These are phyloP conservation scores for Fusarium proliferatum DNA, from an alignment of 2,329 filamentous ascomycete species.

Conservation along the genomic window DNA sequence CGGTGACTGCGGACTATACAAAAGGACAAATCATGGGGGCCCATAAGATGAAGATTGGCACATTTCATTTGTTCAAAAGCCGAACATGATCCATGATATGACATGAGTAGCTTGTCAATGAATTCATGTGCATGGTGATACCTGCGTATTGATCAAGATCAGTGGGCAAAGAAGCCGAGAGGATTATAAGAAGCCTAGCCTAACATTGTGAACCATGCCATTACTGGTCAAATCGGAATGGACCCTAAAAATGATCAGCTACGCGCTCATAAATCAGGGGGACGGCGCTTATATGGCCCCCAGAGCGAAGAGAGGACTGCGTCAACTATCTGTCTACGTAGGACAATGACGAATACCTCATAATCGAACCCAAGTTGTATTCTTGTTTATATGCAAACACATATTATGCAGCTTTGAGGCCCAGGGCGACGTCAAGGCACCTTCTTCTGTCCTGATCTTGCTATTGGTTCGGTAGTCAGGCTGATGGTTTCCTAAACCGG, in stretches of 20 bases:
- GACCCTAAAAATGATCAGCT: background rate
- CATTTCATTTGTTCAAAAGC: background rate
- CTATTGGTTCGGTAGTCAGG: background rate
- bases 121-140: background rate
- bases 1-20: background rate
- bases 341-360: background rate
- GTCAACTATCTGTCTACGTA: background rate
- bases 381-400: background rate
- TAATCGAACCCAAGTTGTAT: background rate
- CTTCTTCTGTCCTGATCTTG: background rate
- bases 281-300: background rate
- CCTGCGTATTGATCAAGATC: background rate
- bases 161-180: background rate
- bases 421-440: background rate
- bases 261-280: background rate
- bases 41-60: background rate
- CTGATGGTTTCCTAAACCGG: background rate
- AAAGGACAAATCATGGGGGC: background rate
- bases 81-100: background rate
- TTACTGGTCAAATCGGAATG: background rate
- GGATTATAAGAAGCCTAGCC: background rate
- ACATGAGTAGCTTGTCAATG: background rate
- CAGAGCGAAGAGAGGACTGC: background rate
- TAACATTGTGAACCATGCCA: background rate
- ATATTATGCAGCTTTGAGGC: background rate